These are phyloP conservation scores for Clarireedia paspali DNA, from an alignment of 2,329 filamentous ascomycete species.

Conservation along the genomic window DNA sequence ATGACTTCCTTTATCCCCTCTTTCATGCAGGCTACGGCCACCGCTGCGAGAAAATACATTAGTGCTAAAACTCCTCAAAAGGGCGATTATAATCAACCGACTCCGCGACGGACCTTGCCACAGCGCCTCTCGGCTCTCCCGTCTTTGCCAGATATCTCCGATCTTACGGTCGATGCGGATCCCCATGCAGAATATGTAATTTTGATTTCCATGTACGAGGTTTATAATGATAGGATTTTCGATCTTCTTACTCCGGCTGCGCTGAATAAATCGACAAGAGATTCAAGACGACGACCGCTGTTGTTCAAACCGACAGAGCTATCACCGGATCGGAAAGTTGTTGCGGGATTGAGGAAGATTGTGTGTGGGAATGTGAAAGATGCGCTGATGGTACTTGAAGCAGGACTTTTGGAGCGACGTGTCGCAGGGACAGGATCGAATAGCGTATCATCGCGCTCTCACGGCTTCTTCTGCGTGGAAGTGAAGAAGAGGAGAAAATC, in stretches of 20 bases:
- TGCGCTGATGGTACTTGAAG: slow-evolving; percentile 82
- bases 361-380: slow-evolving; percentile 77
- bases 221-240: slow-evolving; percentile 97
- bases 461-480: slow-evolving; percentile 94
- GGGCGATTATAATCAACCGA: slow-evolving; percentile 46
- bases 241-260: slow-evolving; percentile 69
- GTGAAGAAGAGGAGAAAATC: slow-evolving; percentile 68
- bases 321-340: slow-evolving; percentile 86
- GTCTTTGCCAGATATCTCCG: slow-evolving; percentile 65
- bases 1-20: slow-evolving; percentile 20
- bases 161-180: slow-evolving; percentile 60
- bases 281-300: slow-evolving; percentile 67
- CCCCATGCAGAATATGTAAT: slow-evolving; percentile 73
- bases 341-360: slow-evolving; percentile 84
- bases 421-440: slow-evolving; percentile 91
- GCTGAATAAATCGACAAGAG: slow-evolving; percentile 56
- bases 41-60: slow-evolving; percentile 28
- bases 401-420: slow-evolving; percentile 76
- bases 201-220: slow-evolving; percentile 95
- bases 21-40: slow-evolving; percentile 26
- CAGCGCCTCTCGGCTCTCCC: slow-evolving; percentile 66
- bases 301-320: slow-evolving; percentile 88
- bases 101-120: slow-evolving; percentile 52
- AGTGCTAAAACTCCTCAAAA: slow-evolving; percentile 34
- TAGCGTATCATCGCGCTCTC: slow-evolving; percentile 82